Conservation (phyloP, 2,329 filamentous ascomycete genomes). For the Epichloe gansuensis region DNA sequence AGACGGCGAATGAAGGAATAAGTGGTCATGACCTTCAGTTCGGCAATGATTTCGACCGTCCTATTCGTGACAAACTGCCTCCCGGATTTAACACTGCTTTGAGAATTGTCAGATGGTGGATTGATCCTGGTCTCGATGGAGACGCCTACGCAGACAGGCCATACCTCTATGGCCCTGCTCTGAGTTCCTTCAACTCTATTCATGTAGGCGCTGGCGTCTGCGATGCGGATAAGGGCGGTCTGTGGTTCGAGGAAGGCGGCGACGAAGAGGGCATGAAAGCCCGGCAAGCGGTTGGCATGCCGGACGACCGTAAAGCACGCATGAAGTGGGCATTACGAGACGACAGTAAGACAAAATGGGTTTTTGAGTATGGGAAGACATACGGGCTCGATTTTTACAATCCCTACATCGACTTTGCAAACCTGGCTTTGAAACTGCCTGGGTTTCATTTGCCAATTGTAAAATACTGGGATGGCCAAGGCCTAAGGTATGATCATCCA, state of each 20-base stretch:
- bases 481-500: slow-evolving; percentile 47
- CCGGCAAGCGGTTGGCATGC: slow-evolving; percentile 37
- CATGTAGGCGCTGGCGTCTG: slow-evolving; percentile 46
- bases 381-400: slow-evolving; percentile 69
- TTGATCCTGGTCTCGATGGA: slow-evolving; percentile 83
- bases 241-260: slow-evolving; percentile 55
- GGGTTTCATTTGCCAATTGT: slow-evolving; percentile 63
- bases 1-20: slow-evolving; percentile 34
- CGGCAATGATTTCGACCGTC: slow-evolving; percentile 89
- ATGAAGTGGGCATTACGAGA: slow-evolving; percentile 46
- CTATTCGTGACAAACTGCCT: slow-evolving; percentile 75
- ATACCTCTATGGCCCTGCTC: slow-evolving; percentile 71
- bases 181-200: slow-evolving; percentile 70
- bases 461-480: slow-evolving; percentile 71
- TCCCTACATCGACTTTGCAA: slow-evolving; percentile 74
- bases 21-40: slow-evolving; percentile 68
- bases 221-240: slow-evolving; percentile 35
- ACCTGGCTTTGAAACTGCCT: slow-evolving; percentile 59
- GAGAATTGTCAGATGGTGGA: slow-evolving; percentile 75
- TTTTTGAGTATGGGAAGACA: slow-evolving; percentile 40
- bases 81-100: slow-evolving; percentile 79
- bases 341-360: slow-evolving; percentile 37
- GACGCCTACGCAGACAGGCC: slow-evolving; percentile 81
- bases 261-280: slow-evolving; percentile 40
- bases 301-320: slow-evolving; percentile 37